Conservation (phyloP, 805 yeast genomes). For the Yarrowia sp. region DNA sequence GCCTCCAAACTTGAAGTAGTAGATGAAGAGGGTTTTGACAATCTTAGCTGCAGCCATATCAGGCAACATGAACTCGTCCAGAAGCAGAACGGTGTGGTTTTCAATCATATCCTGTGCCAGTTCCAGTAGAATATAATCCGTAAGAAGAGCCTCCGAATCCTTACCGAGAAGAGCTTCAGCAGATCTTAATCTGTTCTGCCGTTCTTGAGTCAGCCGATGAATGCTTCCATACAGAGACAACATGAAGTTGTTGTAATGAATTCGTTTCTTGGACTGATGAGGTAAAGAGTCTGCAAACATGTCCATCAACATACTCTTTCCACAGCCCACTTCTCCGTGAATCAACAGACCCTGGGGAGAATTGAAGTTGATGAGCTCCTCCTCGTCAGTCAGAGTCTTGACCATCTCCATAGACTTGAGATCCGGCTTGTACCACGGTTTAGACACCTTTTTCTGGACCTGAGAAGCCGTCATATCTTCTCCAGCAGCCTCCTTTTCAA, state of each 20-base stretch:
- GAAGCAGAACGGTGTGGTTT: slow-evolving; percentile 54
- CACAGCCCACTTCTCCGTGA: slow-evolving; percentile 52
- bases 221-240: slow-evolving; percentile 64
- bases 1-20: slow-evolving; percentile 70
- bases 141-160: slow-evolving; percentile 39
- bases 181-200: slow-evolving; percentile 40
- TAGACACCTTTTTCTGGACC: slow-evolving; percentile 1
- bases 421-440: slow-evolving; percentile 30
- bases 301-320: slow-evolving; percentile 71
- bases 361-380: slow-evolving; percentile 50
- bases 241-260: slow-evolving; percentile 70
- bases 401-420: slow-evolving; percentile 43
- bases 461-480: background rate
- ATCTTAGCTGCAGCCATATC: slow-evolving; percentile 73
- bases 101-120: slow-evolving; percentile 61
- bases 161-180: slow-evolving; percentile 25
- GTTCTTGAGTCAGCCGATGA: slow-evolving; percentile 50
- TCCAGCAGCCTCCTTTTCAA: slow-evolving; percentile 26
- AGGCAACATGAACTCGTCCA: slow-evolving; percentile 76
- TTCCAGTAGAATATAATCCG: slow-evolving; percentile 63
- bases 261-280: slow-evolving; percentile 57
- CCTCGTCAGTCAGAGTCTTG: slow-evolving; percentile 55
- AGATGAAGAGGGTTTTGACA: slow-evolving; percentile 59
- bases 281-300: slow-evolving; percentile 66
- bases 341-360: slow-evolving; percentile 68